Base-by-base conservation (phyloP, 805 yeast genomes). In the Cyberlindnera americana region DNA sequence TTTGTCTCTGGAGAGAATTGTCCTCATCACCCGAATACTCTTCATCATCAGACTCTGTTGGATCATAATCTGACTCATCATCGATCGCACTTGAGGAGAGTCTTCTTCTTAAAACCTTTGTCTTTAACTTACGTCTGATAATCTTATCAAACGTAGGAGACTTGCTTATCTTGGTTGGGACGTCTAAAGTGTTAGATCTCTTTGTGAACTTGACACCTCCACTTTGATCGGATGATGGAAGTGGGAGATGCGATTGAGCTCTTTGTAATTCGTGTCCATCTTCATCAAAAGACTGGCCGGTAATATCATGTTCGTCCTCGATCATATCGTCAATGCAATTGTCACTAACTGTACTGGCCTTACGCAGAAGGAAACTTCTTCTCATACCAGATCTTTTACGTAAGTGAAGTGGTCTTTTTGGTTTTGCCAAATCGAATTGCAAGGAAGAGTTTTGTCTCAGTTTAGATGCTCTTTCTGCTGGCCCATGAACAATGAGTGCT, bases 401-500 rank as follows among this genome's bases (percentile, higher is more conserved):
- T 12, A 38, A 12, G 16, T 38, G 43, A 13, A 26, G 1, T n/a
- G 47, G 46, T 29, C 41, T 50, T 45, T 52, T 50, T 18, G 39
- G 50, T 44, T 45, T 28, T 21, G 44, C 36, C 23, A 54, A 35
- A 17, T 51, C 50, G 33, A 63, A 62, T 17, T 61, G 65, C 16
- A 62, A 52, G 8, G 56, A 51, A 3, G 57, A 48, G 44, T 37
- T 36, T 17, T 38, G 38, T 18, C 45, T 44, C 7, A 47, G 43
- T 25, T 56, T 56, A 60, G 13, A 62, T 50, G 73, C 84, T 44
- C 83, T 67, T 51, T 83, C 95, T 15, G 82, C 75, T 1, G 98
- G 96, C 1, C 93, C 81, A 44, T 73, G 73, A 31, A 89, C 82
- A 7, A 82, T 77, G 25, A 88, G 61, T 1, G 91, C 89, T 5